phyloP scores from a whole-genome alignment of 2,329 filamentous ascomycete species.

The Aureobasidium mangrovei region DNA sequence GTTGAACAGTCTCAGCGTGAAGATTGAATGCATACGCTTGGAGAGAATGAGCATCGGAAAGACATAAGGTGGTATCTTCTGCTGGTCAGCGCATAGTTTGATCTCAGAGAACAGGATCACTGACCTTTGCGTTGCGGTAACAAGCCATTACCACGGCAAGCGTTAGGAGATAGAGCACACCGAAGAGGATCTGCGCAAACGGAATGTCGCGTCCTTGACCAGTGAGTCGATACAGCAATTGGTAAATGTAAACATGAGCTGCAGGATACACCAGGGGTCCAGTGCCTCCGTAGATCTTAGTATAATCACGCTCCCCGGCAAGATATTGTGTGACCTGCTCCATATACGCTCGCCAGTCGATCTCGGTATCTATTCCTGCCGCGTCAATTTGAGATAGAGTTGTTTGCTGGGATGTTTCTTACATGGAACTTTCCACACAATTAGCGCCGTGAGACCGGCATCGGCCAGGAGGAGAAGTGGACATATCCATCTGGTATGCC shows the following conservation, averaged over 20 bases:
- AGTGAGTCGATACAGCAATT: constrained; percentile 67
- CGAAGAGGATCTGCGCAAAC: constrained; percentile 78
- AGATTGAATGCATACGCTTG: constrained; percentile 89
- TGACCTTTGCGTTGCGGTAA: constrained; percentile 54
- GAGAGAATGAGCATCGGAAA: constrained; percentile 79
- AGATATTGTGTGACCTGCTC: constrained; percentile 75
- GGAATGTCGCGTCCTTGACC: constrained; percentile 65
- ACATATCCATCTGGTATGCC: constrained; percentile 54
- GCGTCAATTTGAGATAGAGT: neutral
- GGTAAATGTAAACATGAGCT: constrained; percentile 87
- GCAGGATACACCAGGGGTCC: constrained; percentile 94
- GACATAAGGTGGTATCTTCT: constrained; percentile 68
- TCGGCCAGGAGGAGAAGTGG: constrained; percentile 62
- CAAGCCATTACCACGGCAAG: constrained; percentile 71
- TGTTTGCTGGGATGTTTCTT: constrained; percentile 17
- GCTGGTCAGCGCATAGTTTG: constrained; percentile 28
- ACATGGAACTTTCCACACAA: constrained; percentile 82
- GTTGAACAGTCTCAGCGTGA: constrained; percentile 88
- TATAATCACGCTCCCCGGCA: constrained; percentile 81
- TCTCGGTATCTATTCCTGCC: constrained; percentile 69
- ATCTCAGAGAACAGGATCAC: neutral
- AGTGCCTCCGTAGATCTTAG: constrained; percentile 74
- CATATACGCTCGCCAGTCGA: constrained; percentile 98
- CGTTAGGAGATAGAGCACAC: constrained; percentile 65
- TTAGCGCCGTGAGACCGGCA: constrained; percentile 58